Percentiles rank a stretch among this genome's conserved stretches.
Conservation (phyloP, 805 yeast genomes). For the Cyberlindnera japonica region DNA sequence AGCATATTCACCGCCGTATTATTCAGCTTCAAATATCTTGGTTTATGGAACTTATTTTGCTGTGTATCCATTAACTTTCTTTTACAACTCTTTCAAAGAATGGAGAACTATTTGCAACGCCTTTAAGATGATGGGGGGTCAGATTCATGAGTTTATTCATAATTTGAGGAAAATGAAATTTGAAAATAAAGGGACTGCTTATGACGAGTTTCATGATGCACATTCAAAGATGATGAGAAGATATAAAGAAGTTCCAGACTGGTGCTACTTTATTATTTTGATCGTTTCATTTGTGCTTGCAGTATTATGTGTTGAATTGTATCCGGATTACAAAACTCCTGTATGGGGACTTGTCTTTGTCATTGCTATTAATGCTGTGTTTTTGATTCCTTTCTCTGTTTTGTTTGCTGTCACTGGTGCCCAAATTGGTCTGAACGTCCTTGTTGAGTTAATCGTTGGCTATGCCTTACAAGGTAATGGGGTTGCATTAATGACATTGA, state of each 20-base stretch:
- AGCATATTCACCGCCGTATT: slow-evolving; percentile 62
- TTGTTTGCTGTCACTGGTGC: slow-evolving; percentile 47
- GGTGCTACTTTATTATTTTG: slow-evolving; percentile 39
- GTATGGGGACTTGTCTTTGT: slow-evolving; percentile 58
- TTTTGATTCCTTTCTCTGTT: slow-evolving; percentile 49
- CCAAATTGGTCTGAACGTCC: slow-evolving; percentile 45
- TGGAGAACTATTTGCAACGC: slow-evolving; percentile 32
- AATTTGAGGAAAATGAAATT: slow-evolving; percentile 1
- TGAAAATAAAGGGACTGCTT: slow-evolving; percentile 1
- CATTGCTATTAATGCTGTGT: slow-evolving; percentile 45
- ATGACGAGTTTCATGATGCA: slow-evolving; percentile 23
- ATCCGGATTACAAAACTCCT: slow-evolving; percentile 47
- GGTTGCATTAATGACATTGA: slow-evolving; percentile 47
- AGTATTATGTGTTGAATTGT: slow-evolving; percentile 40
- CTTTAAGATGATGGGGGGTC: slow-evolving; percentile 9
- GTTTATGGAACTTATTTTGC: slow-evolving; percentile 49
- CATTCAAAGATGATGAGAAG: slow-evolving; percentile 45
- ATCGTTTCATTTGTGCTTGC: slow-evolving; percentile 42
- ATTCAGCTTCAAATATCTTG: slow-evolving; percentile 58
- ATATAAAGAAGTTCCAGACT: slow-evolving; percentile 61
- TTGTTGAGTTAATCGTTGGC: slow-evolving; percentile 55
- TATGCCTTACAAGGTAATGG: slow-evolving; percentile 51
- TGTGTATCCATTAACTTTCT: slow-evolving; percentile 47
- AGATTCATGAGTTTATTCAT: slow-evolving; percentile 3
- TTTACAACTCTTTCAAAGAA: slow-evolving; percentile 43